Evolutionary conservation across 495 filamentous ascomycete species (phyloP).

Genomic region (Bacidia gigantensis): DNA sequence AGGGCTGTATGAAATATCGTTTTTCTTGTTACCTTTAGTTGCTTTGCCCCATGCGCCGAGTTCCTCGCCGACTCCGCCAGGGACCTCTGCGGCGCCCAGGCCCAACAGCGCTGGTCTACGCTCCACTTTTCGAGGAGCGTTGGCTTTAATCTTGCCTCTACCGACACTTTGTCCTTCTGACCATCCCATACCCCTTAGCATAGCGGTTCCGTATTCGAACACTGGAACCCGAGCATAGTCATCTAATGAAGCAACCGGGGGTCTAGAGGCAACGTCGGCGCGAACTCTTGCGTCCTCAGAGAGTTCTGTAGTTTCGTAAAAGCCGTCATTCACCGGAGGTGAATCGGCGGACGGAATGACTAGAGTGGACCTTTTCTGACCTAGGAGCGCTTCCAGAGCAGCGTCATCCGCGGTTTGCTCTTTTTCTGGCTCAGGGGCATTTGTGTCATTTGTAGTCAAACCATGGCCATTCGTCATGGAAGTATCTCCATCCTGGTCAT

Average conservation of each 20-base stretch:
- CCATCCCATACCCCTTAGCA: slow-evolving; percentile 90
- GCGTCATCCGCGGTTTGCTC: slow-evolving; percentile 43
- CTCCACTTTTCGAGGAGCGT: slow-evolving; percentile 35
- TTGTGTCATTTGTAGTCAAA: slow-evolving; percentile 6
- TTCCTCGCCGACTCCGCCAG: slow-evolving; percentile 59
- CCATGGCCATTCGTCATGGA: slow-evolving; percentile 23
- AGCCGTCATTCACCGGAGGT: slow-evolving; percentile 19
- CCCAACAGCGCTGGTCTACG: slow-evolving; percentile 69
- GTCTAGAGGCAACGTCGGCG: slow-evolving; percentile 52
- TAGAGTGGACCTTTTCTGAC: slow-evolving; percentile 41
- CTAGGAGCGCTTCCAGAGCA: slow-evolving; percentile 68
- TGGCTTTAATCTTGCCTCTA: slow-evolving; percentile 34
- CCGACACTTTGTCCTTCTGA: slow-evolving; percentile 66
- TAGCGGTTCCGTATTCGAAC: slow-evolving; percentile 81
- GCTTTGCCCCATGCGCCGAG: slow-evolving; percentile 60
- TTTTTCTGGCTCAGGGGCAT: neutral
- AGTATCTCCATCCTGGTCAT: slow-evolving; percentile 19
- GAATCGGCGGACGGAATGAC: slow-evolving; percentile 37
- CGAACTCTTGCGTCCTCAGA: slow-evolving; percentile 56
- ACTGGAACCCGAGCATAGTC: slow-evolving; percentile 83
- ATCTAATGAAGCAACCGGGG: slow-evolving; percentile 60
- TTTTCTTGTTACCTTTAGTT: slow-evolving; percentile 42
- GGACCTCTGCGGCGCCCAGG: slow-evolving; percentile 58
- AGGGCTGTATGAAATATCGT: slow-evolving; percentile 49
- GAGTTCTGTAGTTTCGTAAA: slow-evolving; percentile 16